These are phyloP conservation scores for Xylaria sp. DNA, from an alignment of 2,329 filamentous ascomycete genomes.

Conservation along the genomic window DNA sequence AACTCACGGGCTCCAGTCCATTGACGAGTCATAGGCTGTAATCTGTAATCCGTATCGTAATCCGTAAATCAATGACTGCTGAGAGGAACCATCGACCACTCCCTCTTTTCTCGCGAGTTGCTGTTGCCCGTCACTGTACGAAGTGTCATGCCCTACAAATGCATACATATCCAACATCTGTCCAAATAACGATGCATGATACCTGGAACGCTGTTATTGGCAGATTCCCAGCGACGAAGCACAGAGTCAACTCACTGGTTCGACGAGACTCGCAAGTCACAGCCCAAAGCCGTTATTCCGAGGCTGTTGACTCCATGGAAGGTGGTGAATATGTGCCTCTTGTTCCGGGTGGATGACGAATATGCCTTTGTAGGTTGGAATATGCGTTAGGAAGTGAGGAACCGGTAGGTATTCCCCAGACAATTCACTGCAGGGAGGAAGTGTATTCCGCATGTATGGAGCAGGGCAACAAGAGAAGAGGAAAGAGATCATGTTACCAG, in stretches of 20 bases:
- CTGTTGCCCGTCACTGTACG: not conserved
- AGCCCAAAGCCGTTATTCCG: not conserved
- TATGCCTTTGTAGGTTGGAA: too few relatives aligned
- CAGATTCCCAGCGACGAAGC: not conserved
- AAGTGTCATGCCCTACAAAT: not conserved
- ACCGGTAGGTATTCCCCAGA: too few relatives aligned
- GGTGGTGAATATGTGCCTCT: too few relatives aligned
- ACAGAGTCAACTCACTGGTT: not conserved
- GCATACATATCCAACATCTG: constrained; percentile 2
- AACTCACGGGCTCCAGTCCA: constrained; percentile 12
- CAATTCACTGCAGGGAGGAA: too few relatives aligned
- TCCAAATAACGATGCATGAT: constrained; percentile 7
- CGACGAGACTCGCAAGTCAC: not conserved
- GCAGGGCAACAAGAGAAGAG: too few relatives aligned
- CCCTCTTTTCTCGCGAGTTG: not conserved
- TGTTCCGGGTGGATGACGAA: too few relatives aligned
- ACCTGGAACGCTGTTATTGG: constrained; percentile 17
- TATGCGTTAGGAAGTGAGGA: too few relatives aligned
- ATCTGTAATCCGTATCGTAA: not conserved
- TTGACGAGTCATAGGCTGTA: constrained; percentile 16
- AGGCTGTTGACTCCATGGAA: too few relatives aligned
- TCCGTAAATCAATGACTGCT: not conserved
- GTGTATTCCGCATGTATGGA: too few relatives aligned
- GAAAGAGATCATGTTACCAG: not conserved
- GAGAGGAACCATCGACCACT: not conserved